Percentiles rank a stretch among this genome's conserved stretches.
Conservation (phyloP, 495 filamentous ascomycete species). For the Coniosporium apollinis region DNA sequence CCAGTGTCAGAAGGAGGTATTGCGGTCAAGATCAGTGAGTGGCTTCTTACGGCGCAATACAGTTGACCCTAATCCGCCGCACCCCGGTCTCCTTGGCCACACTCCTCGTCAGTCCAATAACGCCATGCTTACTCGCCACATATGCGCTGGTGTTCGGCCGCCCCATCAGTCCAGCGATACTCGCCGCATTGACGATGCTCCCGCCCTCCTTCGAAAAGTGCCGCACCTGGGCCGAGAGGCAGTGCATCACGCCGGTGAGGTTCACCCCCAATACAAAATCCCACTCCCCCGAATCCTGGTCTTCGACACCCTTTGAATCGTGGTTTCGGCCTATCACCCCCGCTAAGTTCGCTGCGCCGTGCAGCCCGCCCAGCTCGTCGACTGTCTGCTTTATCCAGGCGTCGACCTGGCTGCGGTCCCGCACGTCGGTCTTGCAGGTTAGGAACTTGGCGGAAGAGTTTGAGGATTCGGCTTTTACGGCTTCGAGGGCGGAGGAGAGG, state of each 20-base stretch:
- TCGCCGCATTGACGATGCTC: conserved; percentile 40
- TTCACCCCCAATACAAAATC: conserved; percentile 19
- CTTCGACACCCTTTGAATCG: conserved; percentile 21
- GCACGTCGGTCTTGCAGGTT: conserved; percentile 7
- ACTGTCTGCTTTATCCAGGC: conserved; percentile 12
- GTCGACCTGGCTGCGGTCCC: conserved; percentile 9
- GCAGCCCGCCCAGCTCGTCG: conserved; percentile 17
- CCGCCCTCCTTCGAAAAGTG: conserved; percentile 3
- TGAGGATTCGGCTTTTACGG: neutral
- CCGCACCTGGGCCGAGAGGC: conserved; percentile 11
- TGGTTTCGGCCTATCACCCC: conserved; percentile 29
- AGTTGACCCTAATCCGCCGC: conserved; percentile 40
- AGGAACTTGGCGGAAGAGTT: neutral
- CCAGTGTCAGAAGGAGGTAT: conserved; percentile 1
- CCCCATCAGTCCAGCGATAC: conserved; percentile 37
- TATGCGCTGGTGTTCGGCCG: conserved; percentile 33
- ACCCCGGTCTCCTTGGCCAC: conserved; percentile 42
- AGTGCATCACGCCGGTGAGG: conserved; percentile 18
- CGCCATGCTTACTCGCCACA: conserved; percentile 33
- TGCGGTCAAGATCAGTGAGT: neutral
- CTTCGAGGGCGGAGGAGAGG: neutral
- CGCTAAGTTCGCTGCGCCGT: conserved; percentile 21
- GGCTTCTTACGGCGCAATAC: conserved; percentile 18
- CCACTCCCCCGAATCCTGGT: conserved; percentile 18
- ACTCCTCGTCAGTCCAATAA: conserved; percentile 40